These are phyloP conservation scores for Colletotrichum lentis DNA, from an alignment of 2,329 filamentous ascomycete genomes.

Conservation along the genomic window DNA sequence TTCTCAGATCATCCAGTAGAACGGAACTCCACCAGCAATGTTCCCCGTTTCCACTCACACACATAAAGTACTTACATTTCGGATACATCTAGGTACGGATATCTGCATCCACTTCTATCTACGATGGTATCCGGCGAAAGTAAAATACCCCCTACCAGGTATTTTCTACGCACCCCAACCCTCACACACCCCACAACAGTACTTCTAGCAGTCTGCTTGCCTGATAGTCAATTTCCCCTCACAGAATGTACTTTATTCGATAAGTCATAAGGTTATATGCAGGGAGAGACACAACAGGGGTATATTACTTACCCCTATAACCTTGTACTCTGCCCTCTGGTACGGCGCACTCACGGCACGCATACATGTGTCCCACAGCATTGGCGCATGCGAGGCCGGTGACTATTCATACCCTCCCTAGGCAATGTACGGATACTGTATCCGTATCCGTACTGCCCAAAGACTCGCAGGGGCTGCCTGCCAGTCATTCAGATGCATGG, in stretches of 20 bases:
- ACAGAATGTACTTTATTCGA: too few relatives aligned
- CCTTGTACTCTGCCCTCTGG: constrained; percentile 17
- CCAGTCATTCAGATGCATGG: constrained; percentile 21
- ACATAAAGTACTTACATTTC: constrained; percentile 22
- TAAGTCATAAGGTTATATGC: too few relatives aligned
- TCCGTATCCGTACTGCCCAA: constrained; percentile 9
- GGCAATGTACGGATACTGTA: too few relatives aligned
- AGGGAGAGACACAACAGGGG: too few relatives aligned
- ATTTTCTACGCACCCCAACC: too few relatives aligned
- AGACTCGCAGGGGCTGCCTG: constrained; percentile 22
- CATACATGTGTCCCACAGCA: not conserved
- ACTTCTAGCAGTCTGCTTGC: too few relatives aligned
- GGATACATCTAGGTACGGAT: not conserved
- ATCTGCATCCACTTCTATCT: constrained; percentile 33
- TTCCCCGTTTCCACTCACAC: constrained; percentile 30
- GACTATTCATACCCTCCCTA: too few relatives aligned
- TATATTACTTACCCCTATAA: too few relatives aligned
- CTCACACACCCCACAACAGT: too few relatives aligned
- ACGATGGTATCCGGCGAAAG: too few relatives aligned
- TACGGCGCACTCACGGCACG: constrained; percentile 1
- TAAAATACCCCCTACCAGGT: too few relatives aligned
- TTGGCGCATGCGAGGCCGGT: constrained; percentile 19
- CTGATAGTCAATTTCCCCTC: too few relatives aligned
- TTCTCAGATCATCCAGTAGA: constrained; percentile 27
- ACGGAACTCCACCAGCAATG: constrained; percentile 27